Base-by-base conservation (phyloP, 2,329 filamentous ascomycete species). In the Penicillium fuscoglaucum region DNA sequence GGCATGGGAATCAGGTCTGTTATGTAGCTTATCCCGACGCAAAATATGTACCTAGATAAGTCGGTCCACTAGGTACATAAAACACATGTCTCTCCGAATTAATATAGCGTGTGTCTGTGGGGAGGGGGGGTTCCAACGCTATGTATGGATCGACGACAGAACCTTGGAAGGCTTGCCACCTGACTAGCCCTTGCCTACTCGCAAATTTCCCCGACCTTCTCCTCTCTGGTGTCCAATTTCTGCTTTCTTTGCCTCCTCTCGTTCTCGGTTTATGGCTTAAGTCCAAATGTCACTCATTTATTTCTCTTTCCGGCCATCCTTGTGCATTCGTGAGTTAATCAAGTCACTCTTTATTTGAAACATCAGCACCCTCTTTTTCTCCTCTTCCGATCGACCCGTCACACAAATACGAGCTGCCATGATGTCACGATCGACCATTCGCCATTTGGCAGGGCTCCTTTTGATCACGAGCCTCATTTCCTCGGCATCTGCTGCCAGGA, bases 401-500 rank as follows among this genome's bases (percentile, higher is more conserved):
- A 6, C 21, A 54, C 52, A 45, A 41, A 53, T 53, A 45, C 47
- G 47, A 50, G 45, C 24, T 29, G 21, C 28, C 51, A 64, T 64
- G 62, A 48, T 61, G 50, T 51, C 58, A 41, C 45, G 40, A 19
- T 43, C 37, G 26, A 29, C 33, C 21, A 17, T 47, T 35, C 29
- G 37, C 46, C 48, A 21, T 35, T n/a, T 48, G 29, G 46, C 40
- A 37, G 45, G 49, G 4, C 44, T 63, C 6, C 8, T 60, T 12
- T 21, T 28, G 9, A 35, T 58, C 19, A 50, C 45, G 29, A 46
- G 39, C 26, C 40, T 68, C 12, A 46, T 65, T 21, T 33, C 41
- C 12, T 33, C 61, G 17, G 46, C 60, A 9, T 57, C 58, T 17
- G 70, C 72, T 21, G 74, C 70, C 29, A 53, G 50, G 21, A 69